Conservation (phyloP, 306 rosid genomes). For the Pachyrhizus erosus region DNA sequence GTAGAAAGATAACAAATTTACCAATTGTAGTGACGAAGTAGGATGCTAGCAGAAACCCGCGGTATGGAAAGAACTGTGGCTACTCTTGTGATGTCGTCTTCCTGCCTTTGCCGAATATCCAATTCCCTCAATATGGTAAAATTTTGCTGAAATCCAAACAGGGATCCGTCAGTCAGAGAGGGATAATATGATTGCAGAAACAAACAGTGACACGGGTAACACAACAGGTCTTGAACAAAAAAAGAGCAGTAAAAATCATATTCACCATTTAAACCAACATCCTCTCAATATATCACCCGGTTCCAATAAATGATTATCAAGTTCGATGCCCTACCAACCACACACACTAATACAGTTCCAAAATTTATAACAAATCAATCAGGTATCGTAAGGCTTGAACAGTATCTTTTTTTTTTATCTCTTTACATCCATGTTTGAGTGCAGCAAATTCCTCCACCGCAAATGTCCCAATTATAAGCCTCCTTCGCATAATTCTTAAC, state of each 20-base stretch:
- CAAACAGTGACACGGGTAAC: not conserved
- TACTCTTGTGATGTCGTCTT: constrained; percentile 64
- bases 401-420: not conserved
- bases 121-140: constrained; percentile 62
- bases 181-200: not conserved
- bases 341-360: not conserved
- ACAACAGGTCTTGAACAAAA: not conserved
- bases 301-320: not conserved
- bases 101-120: constrained; percentile 67
- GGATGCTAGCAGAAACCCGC: constrained; percentile 60
- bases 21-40: constrained; percentile 80
- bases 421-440: not conserved
- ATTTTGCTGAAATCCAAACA: constrained; percentile 62
- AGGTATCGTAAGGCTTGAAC: constrained; percentile 1
- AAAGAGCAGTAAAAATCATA: not conserved
- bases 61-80: constrained; percentile 67
- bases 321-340: constrained; percentile 29
- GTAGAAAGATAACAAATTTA: not conserved
- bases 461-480: not conserved
- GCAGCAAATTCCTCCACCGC: constrained; percentile 12
- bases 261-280: not conserved
- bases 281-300: not conserved
- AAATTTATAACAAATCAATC: not conserved
- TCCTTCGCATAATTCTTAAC: not conserved
- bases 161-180: constrained; percentile 18